A percentile compares a stretch with the other conserved stretches of the same genome.
Conservation (phyloP, 805 yeast species). For the Hanseniaspora valbyensis region DNA sequence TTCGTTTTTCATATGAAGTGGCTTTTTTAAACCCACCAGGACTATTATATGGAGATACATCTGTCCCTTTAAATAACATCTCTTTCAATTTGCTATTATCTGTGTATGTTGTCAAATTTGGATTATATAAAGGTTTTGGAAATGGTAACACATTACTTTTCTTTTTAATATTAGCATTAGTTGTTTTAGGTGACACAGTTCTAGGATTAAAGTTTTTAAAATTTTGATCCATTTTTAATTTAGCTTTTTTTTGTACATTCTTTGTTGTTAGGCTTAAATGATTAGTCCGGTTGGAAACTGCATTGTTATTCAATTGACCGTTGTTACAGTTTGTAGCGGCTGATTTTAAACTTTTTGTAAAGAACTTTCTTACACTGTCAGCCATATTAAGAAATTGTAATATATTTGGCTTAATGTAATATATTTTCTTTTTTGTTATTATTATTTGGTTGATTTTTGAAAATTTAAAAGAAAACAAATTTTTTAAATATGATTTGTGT, state of each 20-base stretch:
- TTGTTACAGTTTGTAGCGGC: background rate
- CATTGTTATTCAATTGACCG: background rate
- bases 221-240: background rate
- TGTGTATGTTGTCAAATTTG: background rate
- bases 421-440: too few relatives aligned
- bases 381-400: too few relatives aligned
- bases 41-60: constrained; percentile 1
- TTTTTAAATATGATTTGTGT: too few relatives aligned
- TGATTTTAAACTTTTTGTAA: background rate
- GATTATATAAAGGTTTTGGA: constrained; percentile 4
- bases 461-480: too few relatives aligned
- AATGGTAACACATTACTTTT: background rate
- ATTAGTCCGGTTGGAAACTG: background rate
- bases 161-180: background rate
- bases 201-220: background rate
- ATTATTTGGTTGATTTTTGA: too few relatives aligned
- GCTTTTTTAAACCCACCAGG: background rate
- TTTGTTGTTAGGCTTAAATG: background rate
- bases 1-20: background rate
- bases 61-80: constrained; percentile 3
- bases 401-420: too few relatives aligned
- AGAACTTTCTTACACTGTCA: background rate
- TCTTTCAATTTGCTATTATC: constrained; percentile 5
- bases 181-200: background rate
- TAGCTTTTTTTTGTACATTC: background rate